phyloP scores from a whole-genome alignment of 2,329 filamentous ascomycete genomes.

The Apiospora rasikravindrae region DNA sequence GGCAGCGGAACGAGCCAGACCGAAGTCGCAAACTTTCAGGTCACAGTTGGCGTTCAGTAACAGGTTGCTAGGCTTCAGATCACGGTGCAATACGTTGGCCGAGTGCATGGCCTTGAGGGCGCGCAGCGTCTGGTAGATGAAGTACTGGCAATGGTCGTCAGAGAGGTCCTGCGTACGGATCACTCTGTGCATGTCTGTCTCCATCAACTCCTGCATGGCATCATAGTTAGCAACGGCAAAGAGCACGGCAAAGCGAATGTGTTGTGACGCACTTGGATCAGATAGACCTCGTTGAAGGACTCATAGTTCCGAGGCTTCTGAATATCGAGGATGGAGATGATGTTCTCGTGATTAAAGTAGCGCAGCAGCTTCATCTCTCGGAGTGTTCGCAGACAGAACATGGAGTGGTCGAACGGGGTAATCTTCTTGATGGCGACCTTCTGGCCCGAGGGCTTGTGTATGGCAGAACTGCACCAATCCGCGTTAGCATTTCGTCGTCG shows the following conservation, averaged over 20 bases:
- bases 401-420: slow-evolving; percentile 97
- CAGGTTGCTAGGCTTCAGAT: slow-evolving; percentile 96
- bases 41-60: slow-evolving; percentile 98
- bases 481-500: slow-evolving; percentile 23
- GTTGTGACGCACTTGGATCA: slow-evolving; percentile 78
- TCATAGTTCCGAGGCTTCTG: slow-evolving; percentile 98
- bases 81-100: slow-evolving; percentile 95
- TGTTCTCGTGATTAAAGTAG: slow-evolving; percentile 99
- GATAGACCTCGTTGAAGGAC: slow-evolving; percentile 95
- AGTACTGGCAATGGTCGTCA: slow-evolving; percentile 99
- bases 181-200: slow-evolving; percentile 99
- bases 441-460: slow-evolving; percentile 97
- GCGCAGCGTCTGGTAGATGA: slow-evolving; percentile 98
- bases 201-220: slow-evolving; percentile 83
- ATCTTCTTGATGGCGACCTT: slow-evolving; percentile 99
- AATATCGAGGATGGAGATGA: slow-evolving; percentile 99
- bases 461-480: slow-evolving; percentile 72
- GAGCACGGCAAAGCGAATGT: neutral
- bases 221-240: neutral
- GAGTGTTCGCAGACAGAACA: slow-evolving; percentile 95
- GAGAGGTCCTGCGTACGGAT: slow-evolving; percentile 98
- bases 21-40: slow-evolving; percentile 98
- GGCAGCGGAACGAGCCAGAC: slow-evolving; percentile 90
- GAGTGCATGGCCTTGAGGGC: slow-evolving; percentile 99
- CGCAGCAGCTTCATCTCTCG: slow-evolving; percentile 99